Evolutionary conservation across 805 yeast genomes (phyloP), one percentile per base, ranked within the genome.

Genomic region (Ogataea populi-albae): DNA sequence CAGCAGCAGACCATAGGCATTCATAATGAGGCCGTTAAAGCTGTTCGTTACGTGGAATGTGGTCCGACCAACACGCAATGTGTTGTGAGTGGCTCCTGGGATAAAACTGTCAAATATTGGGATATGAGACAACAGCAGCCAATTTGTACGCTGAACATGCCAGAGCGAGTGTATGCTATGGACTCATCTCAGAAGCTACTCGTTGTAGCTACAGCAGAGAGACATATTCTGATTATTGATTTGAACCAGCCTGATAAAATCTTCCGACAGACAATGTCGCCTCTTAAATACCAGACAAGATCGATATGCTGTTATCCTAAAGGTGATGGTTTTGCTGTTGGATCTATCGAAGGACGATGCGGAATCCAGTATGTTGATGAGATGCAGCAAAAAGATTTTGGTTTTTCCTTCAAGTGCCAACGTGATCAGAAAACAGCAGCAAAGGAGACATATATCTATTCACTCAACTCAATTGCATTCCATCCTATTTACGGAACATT

Each of bases 41-140:
- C 75, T 10, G 84, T 91, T 16, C 68, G 95, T 37, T 79, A 74
- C 43, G 95, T 86, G 8, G 81, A 81, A 43, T 82, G 89, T 55
- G 95, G 95, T 0, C 87, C 89, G n/a, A 68, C 80, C 6, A 85
- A 84, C 50, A 75, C 87, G 1, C 87, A 76, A 26, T 86, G 86
- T 46, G 77, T 91, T 18, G 97, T 88, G 3, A 77, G 89, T 28
- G 96, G 95, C 6, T 86, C 96, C 5, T 93, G 97, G 97, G 98
- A 93, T 63, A 88, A 87, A 64, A 87, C 97, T 1, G 64, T 93
- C 45, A 80, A 77, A 57, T 93, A 93, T 62, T 91, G 98, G 98
- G 98, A 93, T 63, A 70, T 85, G 65, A 79, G 97, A 55, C 79
- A 80, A 47, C 84, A 81, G 29, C 81, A 76, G 50, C 93, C 98